Evolutionary conservation across 768 basidiomycete species (phyloP).

Genomic region (Naganishia friedmannii): DNA sequence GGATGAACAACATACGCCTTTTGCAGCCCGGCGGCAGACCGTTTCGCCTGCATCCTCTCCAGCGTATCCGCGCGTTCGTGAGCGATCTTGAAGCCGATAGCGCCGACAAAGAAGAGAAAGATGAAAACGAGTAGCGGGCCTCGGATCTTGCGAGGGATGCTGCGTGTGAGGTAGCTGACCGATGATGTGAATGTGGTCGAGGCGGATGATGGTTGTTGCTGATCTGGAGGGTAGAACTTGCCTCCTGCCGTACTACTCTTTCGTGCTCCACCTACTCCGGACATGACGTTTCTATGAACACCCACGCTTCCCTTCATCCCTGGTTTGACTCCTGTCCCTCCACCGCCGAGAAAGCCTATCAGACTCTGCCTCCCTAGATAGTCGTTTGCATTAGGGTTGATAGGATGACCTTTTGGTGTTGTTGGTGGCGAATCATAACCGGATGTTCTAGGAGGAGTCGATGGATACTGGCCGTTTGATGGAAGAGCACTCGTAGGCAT

Average conservation of each 20-base stretch:
- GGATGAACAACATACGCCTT: conserved; percentile 28
- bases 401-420: conserved; percentile 29
- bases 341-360: conserved; percentile 27
- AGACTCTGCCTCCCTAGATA: conserved; percentile 1
- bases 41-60: conserved; percentile 31
- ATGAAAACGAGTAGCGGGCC: conserved; percentile 40
- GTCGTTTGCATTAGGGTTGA: not conserved
- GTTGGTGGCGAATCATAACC: conserved; percentile 17
- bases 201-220: conserved; percentile 22
- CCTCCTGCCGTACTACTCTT: not conserved
- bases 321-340: conserved; percentile 13
- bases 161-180: conserved; percentile 41
- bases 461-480: conserved; percentile 1
- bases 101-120: conserved; percentile 36
- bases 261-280: conserved; percentile 2
- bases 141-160: conserved; percentile 45
- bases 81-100: conserved; percentile 22
- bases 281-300: conserved; percentile 7
- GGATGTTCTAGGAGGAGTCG: not conserved
- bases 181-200: conserved; percentile 39
- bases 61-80: conserved; percentile 27
- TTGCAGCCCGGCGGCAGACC: conserved; percentile 24
- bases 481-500: not conserved
- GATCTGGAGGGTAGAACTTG: conserved; percentile 3
- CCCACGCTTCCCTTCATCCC: conserved; percentile 24